phyloP scores from a whole-genome alignment of 2,329 filamentous ascomycete genomes.

The Alternaria viburni region DNA sequence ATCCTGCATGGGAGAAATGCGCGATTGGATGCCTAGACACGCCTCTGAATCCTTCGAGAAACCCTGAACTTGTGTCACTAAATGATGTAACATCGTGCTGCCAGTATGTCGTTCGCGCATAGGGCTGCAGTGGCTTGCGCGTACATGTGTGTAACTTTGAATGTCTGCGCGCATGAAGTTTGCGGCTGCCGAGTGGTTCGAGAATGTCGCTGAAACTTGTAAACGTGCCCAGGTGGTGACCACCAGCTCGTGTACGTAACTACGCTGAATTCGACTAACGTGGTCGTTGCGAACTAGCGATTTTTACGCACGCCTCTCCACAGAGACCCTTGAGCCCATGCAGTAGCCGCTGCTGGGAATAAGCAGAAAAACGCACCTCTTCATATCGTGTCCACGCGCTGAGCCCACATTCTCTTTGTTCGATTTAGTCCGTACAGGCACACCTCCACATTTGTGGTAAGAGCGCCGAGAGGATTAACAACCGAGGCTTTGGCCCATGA shows the following conservation, averaged over 20 bases:
- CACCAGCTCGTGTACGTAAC: conserved; percentile 3
- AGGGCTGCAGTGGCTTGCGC: conserved; percentile 12
- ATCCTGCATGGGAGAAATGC: not conserved
- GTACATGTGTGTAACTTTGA: not conserved
- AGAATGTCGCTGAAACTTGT: not conserved
- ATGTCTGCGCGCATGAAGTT: not conserved
- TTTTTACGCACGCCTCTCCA: conserved; percentile 10
- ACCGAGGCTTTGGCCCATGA: conserved; percentile 8
- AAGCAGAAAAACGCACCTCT: conserved; percentile 2
- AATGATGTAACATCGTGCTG: conserved; percentile 4
- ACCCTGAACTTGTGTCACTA: conserved; percentile 5
- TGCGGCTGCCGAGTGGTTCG: not conserved
- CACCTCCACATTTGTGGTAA: conserved; percentile 19
- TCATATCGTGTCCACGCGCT: not conserved
- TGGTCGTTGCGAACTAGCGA: conserved; percentile 16
- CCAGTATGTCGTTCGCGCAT: conserved; percentile 1
- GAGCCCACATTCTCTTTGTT: conserved; percentile 2
- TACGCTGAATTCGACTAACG: conserved; percentile 7
- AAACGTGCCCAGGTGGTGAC: not conserved
- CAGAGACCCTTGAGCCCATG: conserved; percentile 8
- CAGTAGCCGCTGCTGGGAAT: conserved; percentile 7
- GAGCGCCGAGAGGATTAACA: conserved; percentile 8
- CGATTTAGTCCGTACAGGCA: conserved; percentile 6
- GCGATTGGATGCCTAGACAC: conserved; percentile 6
- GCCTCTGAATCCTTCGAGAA: not conserved